Evolutionary conservation across 1,139 yeast genomes (phyloP), one percentile per base, ranked within the genome.

Genomic region (Sugiyamaella castrensis): DNA sequence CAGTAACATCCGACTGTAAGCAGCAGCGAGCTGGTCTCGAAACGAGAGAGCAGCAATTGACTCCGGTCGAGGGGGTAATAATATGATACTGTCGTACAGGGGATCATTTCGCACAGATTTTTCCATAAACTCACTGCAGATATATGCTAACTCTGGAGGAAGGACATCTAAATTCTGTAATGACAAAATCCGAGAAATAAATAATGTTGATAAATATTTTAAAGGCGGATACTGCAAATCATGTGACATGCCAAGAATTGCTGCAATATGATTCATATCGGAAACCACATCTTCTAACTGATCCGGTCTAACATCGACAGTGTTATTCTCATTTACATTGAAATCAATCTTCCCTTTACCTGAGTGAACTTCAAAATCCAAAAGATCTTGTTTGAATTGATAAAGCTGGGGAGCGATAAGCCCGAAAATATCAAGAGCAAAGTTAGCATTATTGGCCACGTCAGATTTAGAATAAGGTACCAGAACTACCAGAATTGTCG

Each of bases 361-460:
- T 29, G 26, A 47, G 24, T 15, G 37, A 12, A 30, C 26, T 7
- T 41, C 34, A 4, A 34, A 42, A 6, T 13, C 12, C 5, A 48
- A 52, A 15, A 47, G 32, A n/a, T n/a, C n/a, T 26, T 41, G 50
- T 28, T 56, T 51, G 26, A 57, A 47, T 36, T 47, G 38, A 31
- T 51, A 44, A 12, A 82, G 69, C 32, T 69, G 71, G 1, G 76
- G 71, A 0, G 84, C 87, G 33, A 82, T 75, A 11, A 67, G 58
- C 0, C 88, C 87, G 6, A 79, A 61, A 54, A 79, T 61, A 49
- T 82, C 88, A 38, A 84, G 63, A 2, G 79, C 70, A 27, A 44
- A 29, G 29, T 40, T 48, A 19, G 54, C 50, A 9, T 52, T 53
- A 35, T 46, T 47, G 2, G 47, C 53, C 10, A 54, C 53, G 7